Base-by-base conservation (phyloP, 371 early-diverging fungal genomes). In the Choanephora cucurbitarum region DNA sequence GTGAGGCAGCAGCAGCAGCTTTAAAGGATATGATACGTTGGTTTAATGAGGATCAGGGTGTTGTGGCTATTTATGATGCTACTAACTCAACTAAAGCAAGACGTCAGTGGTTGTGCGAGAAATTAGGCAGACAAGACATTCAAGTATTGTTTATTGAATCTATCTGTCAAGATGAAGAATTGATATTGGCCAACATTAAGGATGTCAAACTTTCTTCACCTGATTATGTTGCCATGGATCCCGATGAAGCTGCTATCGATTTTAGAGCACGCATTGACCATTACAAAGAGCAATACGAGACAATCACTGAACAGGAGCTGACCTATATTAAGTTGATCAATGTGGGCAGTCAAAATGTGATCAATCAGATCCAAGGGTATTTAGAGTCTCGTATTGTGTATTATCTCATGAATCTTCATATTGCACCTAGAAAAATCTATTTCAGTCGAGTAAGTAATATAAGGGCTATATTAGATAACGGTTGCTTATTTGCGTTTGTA, bases 391-490 rank as follows among this genome's bases (percentile, higher is more conserved):
- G 98, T 40, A 92, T 99, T 55, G 95, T 96, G 11, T 97, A 95
- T 73, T 98, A 94, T 66, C 73, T 98, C 58, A 97, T 97, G 98
- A 99, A 99, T 73, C 82, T 99, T 32, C 98, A 99, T 76, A 96
- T 95, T 49, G 87, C 90, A 11, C 95, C 98, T 5, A 64, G 96
- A 52, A 87, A 88, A 63, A 94, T 99, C 48, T 94, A 95, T 69
- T 91, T 99, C 48, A 87, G 86, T 55, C 65, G 89, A 55, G 87
- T 87, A 74, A 62, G 71, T 63, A 32, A 41, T 21, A 41, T 17
- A 55, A 19, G 28, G 13, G 13, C n/a, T 4, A n/a, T n/a, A n/a
- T 18, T 23, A 32, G 3, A 34, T 7, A 13, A 14, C 31, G 28
- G 3, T n/a, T 17, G 18, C 28, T 3, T 41, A 37, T 47, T 18